Conservation (phyloP, 768 basidiomycete species). For the Obba rivulosa region DNA sequence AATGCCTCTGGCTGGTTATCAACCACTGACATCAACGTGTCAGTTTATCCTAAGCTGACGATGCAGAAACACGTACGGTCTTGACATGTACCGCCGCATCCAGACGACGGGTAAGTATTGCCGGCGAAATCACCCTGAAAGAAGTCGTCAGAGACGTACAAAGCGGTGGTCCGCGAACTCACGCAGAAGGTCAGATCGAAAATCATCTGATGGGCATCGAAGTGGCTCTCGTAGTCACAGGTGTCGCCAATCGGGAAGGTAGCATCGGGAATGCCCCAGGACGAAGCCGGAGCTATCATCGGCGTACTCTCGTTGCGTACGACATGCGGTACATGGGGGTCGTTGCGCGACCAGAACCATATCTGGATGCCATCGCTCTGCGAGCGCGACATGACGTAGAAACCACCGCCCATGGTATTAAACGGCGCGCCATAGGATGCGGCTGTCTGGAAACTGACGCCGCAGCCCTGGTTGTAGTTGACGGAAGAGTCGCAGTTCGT, state of each 20-base stretch:
- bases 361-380: conserved; percentile 40
- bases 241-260: conserved; percentile 37
- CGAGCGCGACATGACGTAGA: conserved; percentile 47
- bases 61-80: conserved; percentile 38
- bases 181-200: conserved; percentile 64
- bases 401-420: conserved; percentile 54
- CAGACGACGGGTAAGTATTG: conserved; percentile 31
- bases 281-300: conserved; percentile 13
- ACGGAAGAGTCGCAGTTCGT: conserved; percentile 43
- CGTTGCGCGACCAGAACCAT: conserved; percentile 58
- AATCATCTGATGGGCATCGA: conserved; percentile 46
- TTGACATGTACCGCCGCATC: conserved; percentile 38
- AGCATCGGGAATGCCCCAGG: conserved; percentile 46
- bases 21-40: conserved; percentile 36
- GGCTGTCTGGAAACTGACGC: conserved; percentile 35
- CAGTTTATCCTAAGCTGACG: background rate
- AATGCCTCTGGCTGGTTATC: conserved; percentile 55
- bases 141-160: background rate
- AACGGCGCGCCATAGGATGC: conserved; percentile 44
- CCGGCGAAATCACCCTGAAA: conserved; percentile 52
- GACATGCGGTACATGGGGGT: conserved; percentile 37
- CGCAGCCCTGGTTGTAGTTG: conserved; percentile 60
- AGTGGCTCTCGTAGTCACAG: conserved; percentile 50
- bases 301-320: conserved; percentile 21
- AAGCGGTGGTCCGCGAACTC: conserved; percentile 16